Percentiles rank a stretch among this genome's conserved stretches.
Evolutionary conservation across 2,329 filamentous ascomycete species (phyloP).

Genomic region (Pseudogymnoascus sp.): DNA sequence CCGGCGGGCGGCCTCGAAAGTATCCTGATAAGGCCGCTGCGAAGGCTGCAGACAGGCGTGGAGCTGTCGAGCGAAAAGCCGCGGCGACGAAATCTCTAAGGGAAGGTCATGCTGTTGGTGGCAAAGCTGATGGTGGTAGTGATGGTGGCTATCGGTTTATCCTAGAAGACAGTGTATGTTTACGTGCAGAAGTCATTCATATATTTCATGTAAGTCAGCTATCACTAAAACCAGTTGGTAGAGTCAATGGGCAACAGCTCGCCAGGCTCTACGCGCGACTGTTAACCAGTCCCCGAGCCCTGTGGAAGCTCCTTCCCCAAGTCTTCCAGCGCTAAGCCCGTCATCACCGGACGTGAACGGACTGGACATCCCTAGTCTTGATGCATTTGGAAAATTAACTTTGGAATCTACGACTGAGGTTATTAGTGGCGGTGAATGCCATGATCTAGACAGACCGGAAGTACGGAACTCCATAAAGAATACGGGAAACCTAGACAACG

Average conservation of each 20-base stretch:
- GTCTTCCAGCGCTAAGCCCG: neutral
- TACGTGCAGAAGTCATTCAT: neutral
- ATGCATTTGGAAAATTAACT: neutral
- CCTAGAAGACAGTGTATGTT: neutral
- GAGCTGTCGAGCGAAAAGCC: neutral
- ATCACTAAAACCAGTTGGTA: neutral
- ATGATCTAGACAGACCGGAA: neutral
- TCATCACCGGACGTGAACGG: neutral
- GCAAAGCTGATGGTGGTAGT: neutral
- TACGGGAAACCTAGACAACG: neutral
- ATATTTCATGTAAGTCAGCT: neutral
- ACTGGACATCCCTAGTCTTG: neutral
- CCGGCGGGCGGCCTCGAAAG: neutral
- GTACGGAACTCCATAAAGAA: neutral
- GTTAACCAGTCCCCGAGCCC: neutral
- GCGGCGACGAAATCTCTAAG: neutral
- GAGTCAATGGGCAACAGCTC: neutral
- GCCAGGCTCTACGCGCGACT: neutral
- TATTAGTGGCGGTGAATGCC: neutral
- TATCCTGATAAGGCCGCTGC: neutral
- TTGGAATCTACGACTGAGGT: neutral
- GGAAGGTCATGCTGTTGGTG: neutral
- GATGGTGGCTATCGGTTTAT: neutral
- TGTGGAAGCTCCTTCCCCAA: neutral
- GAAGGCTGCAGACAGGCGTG: neutral